A percentile compares a stretch with the other conserved stretches of the same genome.
These are phyloP conservation scores for Henckelia pumila DNA, from an alignment of 257 asterid species.

Conservation along the genomic window DNA sequence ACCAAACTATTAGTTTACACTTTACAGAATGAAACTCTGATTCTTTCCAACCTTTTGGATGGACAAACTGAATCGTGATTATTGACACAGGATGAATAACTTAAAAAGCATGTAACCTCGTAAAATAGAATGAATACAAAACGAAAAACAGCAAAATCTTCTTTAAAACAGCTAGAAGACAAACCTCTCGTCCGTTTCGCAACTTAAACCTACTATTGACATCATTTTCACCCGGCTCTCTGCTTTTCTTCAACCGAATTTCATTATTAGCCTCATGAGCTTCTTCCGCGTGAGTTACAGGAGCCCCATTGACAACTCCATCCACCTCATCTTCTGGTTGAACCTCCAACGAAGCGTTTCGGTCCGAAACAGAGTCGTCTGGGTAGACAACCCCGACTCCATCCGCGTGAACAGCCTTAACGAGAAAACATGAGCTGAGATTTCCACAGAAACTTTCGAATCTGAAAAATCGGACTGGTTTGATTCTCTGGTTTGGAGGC, in stretches of 20 bases:
- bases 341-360: conserved; percentile 35
- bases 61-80: too few relatives aligned
- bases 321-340: conserved; percentile 25
- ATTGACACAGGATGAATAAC: too few relatives aligned
- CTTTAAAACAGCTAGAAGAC: neutral
- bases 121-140: neutral
- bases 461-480: conserved; percentile 29
- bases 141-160: neutral
- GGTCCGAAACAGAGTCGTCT: conserved; percentile 55
- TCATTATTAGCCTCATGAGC: conserved; percentile 17
- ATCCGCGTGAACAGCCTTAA: conserved; percentile 46
- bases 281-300: conserved; percentile 37
- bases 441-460: conserved; percentile 19
- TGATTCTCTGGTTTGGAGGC: conserved; percentile 39
- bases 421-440: conserved; percentile 1
- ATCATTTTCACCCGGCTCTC: conserved; percentile 32
- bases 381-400: conserved; percentile 53
- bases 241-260: conserved; percentile 28
- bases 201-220: conserved; percentile 52
- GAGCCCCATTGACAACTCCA: conserved; percentile 30
- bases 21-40: conserved; percentile 7
- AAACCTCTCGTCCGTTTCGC: conserved; percentile 82
- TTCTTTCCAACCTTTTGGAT: neutral
- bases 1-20: conserved; percentile 21
- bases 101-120: conserved; percentile 8